Evolutionary conservation across 108 stramenopile species (phyloP), one percentile per base, ranked within the genome.

Genomic region (Phaeodactylum tricornutum): DNA sequence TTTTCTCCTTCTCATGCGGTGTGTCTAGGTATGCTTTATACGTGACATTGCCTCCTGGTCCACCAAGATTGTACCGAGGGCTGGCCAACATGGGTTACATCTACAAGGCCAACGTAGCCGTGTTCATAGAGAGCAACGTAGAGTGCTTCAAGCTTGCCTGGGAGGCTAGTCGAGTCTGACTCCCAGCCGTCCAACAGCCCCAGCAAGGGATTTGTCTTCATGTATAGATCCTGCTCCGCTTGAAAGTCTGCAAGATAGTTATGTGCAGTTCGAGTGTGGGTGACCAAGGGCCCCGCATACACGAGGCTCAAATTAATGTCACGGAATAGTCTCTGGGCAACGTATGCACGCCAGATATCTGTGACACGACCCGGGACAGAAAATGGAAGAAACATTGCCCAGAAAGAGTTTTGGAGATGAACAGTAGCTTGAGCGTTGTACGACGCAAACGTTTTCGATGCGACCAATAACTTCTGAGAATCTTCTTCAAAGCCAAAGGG

Each of bases 341-440:
- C 57, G 47, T 77, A 81, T 17, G 66, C 35, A 9, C 79, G 58
- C 79, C 79, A 81, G 23, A 81, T 81, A 40, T 81, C 79, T 7
- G 53, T 50, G 0, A 81, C 73, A 2, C 80, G 55, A 1, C 71
- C 72, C 35, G 61, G 57, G 4, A 81, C 80, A 4, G 76, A 66
- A 1, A 67, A 43, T 22, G 76, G 80, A 8, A 81, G 57, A 6
- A 72, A 53, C 43, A 61, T 54, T 0, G 66, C 74, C 66, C 66
- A 77, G 0, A 81, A 64, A 0, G 71, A 69, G 11, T 43, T 31
- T 19, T 43, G 19, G 27, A 29, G 44, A 57, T 64, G 66, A 2
- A 77, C 38, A 0, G 80, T 77, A 12, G 80, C 75, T 64, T 81
- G 73, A 16, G 80, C 73, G 52, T 81, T 81, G 46, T 72, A 81